Evolutionary conservation across 1,284 basidiomycete species (phyloP).

Genomic region (Moesziomyces sp.): DNA sequence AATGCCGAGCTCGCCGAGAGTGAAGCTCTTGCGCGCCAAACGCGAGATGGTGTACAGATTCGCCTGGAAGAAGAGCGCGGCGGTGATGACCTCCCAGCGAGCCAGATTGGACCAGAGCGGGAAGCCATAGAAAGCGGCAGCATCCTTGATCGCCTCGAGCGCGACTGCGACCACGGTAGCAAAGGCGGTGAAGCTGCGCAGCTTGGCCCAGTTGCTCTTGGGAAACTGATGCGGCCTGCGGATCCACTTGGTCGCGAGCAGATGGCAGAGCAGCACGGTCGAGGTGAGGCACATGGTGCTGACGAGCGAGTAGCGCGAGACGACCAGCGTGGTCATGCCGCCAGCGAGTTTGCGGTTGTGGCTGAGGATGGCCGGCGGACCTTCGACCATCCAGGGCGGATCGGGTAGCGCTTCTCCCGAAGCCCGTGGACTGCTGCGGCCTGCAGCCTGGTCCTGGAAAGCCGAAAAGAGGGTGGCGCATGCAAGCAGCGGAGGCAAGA

Average conservation of each 20-base stretch:
- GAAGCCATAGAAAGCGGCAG: conserved; percentile 56
- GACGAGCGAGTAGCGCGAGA: conserved; percentile 54
- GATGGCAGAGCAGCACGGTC: conserved; percentile 42
- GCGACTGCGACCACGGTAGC: conserved; percentile 61
- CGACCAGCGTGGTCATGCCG: conserved; percentile 43
- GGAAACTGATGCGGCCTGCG: conserved; percentile 50
- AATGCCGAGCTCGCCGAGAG: conserved; percentile 89
- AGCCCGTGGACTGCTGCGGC: conserved; percentile 39
- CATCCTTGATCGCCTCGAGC: conserved; percentile 60
- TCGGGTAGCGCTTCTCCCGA: conserved; percentile 45
- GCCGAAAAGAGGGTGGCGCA: conserved; percentile 50
- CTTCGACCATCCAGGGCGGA: conserved; percentile 52
- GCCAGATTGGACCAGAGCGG: conserved; percentile 59
- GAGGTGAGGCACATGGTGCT: conserved; percentile 54
- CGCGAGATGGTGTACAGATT: conserved; percentile 88
- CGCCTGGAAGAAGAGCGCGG: conserved; percentile 87
- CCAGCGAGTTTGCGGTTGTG: conserved; percentile 31
- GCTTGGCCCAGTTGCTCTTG: conserved; percentile 63
- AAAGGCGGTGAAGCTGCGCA: conserved; percentile 68
- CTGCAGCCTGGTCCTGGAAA: conserved; percentile 43
- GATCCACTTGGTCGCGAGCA: conserved; percentile 55
- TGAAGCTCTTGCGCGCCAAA: conserved; percentile 90
- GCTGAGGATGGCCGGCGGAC: conserved; percentile 46
- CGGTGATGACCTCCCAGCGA: conserved; percentile 76
- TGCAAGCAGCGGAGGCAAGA: conserved; percentile 54